These are phyloP conservation scores for Exserohilum rostratum DNA, from an alignment of 2,329 filamentous ascomycete genomes.

Conservation along the genomic window DNA sequence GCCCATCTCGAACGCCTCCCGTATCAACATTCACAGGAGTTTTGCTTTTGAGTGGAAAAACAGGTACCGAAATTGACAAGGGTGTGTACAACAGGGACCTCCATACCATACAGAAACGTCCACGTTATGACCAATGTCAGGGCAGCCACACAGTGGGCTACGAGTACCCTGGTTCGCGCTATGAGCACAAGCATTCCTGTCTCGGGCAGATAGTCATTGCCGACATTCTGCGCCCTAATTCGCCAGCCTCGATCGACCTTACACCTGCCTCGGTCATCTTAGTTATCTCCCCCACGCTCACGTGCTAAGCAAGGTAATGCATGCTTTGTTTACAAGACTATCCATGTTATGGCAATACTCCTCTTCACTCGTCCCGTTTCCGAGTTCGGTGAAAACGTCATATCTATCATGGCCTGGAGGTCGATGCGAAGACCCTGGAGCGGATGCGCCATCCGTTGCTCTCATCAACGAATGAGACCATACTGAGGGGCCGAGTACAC, in stretches of 20 bases:
- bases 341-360: conserved; percentile 22
- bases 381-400: conserved; percentile 34
- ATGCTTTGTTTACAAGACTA: conserved; percentile 26
- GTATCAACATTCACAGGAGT: conserved; percentile 12
- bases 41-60: conserved; percentile 27
- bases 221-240: conserved; percentile 10
- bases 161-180: conserved; percentile 18
- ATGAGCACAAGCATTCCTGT: conserved; percentile 23
- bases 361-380: conserved; percentile 7
- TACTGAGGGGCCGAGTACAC: conserved; percentile 1
- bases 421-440: conserved; percentile 29
- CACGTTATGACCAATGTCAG: conserved; percentile 22
- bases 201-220: conserved; percentile 19
- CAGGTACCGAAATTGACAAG: conserved; percentile 22
- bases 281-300: conserved; percentile 3
- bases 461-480: conserved; percentile 36
- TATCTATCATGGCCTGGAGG: conserved; percentile 20
- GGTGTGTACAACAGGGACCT: conserved; percentile 31
- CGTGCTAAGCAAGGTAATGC: conserved; percentile 18
- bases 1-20: conserved; percentile 13
- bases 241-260: conserved; percentile 13
- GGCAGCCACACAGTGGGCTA: conserved; percentile 25
- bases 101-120: conserved; percentile 23
- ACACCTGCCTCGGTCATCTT: conserved; percentile 11
- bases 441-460: conserved; percentile 24